These are phyloP conservation scores for Kwoniella pini DNA, from an alignment of 768 basidiomycete genomes.

Conservation along the genomic window DNA sequence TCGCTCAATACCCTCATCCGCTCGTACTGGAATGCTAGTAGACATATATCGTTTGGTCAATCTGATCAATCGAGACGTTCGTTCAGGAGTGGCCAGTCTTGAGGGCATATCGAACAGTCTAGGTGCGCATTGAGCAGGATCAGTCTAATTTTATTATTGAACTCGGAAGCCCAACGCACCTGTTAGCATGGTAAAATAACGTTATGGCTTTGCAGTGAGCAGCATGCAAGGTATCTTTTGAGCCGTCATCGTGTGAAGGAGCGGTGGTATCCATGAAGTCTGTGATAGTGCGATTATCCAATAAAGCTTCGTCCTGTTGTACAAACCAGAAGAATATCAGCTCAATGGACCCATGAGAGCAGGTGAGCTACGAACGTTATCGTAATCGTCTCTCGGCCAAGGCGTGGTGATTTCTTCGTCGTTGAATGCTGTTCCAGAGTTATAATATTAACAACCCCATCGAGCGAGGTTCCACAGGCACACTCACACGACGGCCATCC, in stretches of 20 bases:
- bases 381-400: conserved; percentile 34
- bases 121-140: neutral
- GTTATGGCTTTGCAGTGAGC: conserved; percentile 20
- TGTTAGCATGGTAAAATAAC: conserved; percentile 18
- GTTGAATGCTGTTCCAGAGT: too few relatives aligned
- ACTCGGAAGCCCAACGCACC: conserved; percentile 17
- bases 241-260: neutral
- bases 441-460: too few relatives aligned
- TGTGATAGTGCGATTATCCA: conserved; percentile 14
- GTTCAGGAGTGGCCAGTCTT: conserved; percentile 5
- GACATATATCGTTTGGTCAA: conserved; percentile 28
- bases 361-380: conserved; percentile 18
- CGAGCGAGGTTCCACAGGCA: too few relatives aligned
- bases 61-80: conserved; percentile 15
- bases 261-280: conserved; percentile 23
- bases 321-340: neutral
- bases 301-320: conserved; percentile 10
- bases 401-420: conserved; percentile 43
- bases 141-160: too few relatives aligned
- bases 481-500: conserved; percentile 20
- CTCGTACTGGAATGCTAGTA: neutral
- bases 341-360: neutral
- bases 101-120: conserved; percentile 24
- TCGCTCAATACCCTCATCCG: neutral
- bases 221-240: conserved; percentile 9